Conservation (phyloP, 495 filamentous ascomycete species). For the Chaetomidium leptoderma region DNA sequence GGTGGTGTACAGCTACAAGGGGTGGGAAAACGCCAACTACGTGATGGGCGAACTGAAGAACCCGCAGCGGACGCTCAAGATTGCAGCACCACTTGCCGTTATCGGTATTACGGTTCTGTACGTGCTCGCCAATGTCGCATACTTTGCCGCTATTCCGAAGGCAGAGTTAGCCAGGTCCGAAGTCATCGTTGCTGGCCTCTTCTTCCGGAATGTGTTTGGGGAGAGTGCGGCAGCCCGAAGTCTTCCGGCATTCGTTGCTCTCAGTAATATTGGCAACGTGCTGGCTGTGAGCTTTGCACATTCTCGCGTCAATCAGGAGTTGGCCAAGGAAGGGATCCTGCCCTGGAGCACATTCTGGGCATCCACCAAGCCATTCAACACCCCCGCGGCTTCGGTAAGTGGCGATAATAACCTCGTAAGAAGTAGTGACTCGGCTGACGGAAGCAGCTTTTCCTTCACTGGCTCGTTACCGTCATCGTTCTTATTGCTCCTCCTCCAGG, state of each 20-base stretch:
- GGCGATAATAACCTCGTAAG: background rate
- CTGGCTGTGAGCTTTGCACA: slow-evolving; percentile 46
- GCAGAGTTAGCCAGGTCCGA: slow-evolving; percentile 50
- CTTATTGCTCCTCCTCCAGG: slow-evolving; percentile 48
- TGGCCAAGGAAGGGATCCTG: slow-evolving; percentile 62
- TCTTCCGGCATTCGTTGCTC: slow-evolving; percentile 57
- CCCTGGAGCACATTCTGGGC: slow-evolving; percentile 55
- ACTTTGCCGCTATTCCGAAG: slow-evolving; percentile 46
- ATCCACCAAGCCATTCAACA: slow-evolving; percentile 29
- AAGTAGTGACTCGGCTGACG: background rate
- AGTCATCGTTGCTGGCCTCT: slow-evolving; percentile 47
- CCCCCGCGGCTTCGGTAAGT: slow-evolving; percentile 44
- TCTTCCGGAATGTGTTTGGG: slow-evolving; percentile 45
- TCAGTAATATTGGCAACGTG: slow-evolving; percentile 60
- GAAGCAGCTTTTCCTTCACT: slow-evolving; percentile 46
- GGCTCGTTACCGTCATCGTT: slow-evolving; percentile 47
- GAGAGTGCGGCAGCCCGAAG: slow-evolving; percentile 38
- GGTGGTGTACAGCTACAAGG: slow-evolving; percentile 49
- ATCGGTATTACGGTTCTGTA: slow-evolving; percentile 55
- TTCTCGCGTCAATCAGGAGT: slow-evolving; percentile 64
- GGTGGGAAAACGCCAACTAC: slow-evolving; percentile 48
- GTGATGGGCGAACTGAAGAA: slow-evolving; percentile 59
- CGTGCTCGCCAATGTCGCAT: slow-evolving; percentile 62
- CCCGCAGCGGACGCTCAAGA: slow-evolving; percentile 56
- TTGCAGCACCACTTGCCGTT: slow-evolving; percentile 58